Evolutionary conservation across 805 yeast species (phyloP), one percentile per base, ranked within the genome.

Genomic region (Cyberlindnera amylophila): DNA sequence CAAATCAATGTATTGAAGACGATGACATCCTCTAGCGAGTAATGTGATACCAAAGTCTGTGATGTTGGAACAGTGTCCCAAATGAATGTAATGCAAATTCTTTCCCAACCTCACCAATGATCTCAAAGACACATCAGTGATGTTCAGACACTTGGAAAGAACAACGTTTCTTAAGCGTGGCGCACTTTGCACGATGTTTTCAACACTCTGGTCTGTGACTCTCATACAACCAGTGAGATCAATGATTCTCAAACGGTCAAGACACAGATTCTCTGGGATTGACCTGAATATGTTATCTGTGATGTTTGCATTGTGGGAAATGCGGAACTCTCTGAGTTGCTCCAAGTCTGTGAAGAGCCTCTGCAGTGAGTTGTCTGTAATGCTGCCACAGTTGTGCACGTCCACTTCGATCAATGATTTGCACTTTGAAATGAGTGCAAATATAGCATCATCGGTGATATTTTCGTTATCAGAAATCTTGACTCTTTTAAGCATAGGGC

Each of bases 61-160:
- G 44, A 91, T 85, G 57, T 84, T 79, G 35, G 81, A 75, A 67
- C 99, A 93, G 66, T 91, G 98, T 14, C 98, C 98, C 47, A 91
- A 73, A 66, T 93, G 98, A 38, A 93, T 74, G 54, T 89, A 88
- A 57, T 89, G 96, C 52, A 91, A 70, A 52, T 82, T 81, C 55
- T 84, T 77, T 4, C 91, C 95, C 45, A 93, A 70, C 24, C 71
- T 72, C 6, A 95, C 75, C 48, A 93, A 70, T 14, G 86, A 78
- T 39, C 79, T 70, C 32, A 91, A 66, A 3, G 95, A 80, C 1
- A 81, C 74, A 67, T 91, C 97, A 1, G 97, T 87, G 23, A 91
- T 79, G 56, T 81, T 81, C 57, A 81, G 70, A 69, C 98, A 93
- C 63, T 93, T 93, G 8, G 96, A 90, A 44, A 91, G 69, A 13